Evolutionary conservation across 345 rosid genomes (phyloP), one percentile per base, ranked within the genome.

Genomic region (Alliaria petiolata): DNA sequence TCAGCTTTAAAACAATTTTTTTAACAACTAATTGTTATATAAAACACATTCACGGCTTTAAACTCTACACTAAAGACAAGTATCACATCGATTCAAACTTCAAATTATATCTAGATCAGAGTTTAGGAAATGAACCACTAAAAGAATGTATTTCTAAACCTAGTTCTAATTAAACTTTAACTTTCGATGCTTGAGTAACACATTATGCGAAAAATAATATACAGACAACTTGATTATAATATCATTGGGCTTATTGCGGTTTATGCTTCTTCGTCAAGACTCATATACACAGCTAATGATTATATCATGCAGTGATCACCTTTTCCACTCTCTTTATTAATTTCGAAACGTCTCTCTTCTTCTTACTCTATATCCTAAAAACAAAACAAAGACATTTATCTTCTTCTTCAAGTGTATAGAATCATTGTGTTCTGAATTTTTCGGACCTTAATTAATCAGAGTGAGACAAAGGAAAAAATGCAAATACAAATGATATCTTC

Each of bases 181-280:
- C 33, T 36, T 52, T 22, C 5, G 45, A 44, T 5, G 11, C 43
- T 43, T 54, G 39, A 67, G 53, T 30, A 12, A 67, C n/a, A n/a
- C 33, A 31, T 16, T 62, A 31, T 31, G 62, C 46, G 33, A 16
- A 70, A 36, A 17, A 25, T 22, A 33, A 16, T 46, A 47, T 11
- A 19, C 0, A 39, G 16, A 52, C 79, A 44, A 70, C 64, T 51
- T 52, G 6, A 47, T 34, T 51, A 68, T 51, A 68, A 62, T 67
- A 57, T 40, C 51, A 78, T 69, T 58, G 59, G 35, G 51, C 13
- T 17, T 58, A 59, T 51, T 64, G 65, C 50, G 50, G 19, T 52
- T 65, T 19, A 79, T 85, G 88, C 97, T 83, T 91, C 77, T 80
- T 65, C 72, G 78, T 65, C 85, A 91, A 87, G 95, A 76, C 72